These are phyloP conservation scores for Anthostomella pinea DNA, from an alignment of 2,329 filamentous ascomycete genomes.

Conservation along the genomic window DNA sequence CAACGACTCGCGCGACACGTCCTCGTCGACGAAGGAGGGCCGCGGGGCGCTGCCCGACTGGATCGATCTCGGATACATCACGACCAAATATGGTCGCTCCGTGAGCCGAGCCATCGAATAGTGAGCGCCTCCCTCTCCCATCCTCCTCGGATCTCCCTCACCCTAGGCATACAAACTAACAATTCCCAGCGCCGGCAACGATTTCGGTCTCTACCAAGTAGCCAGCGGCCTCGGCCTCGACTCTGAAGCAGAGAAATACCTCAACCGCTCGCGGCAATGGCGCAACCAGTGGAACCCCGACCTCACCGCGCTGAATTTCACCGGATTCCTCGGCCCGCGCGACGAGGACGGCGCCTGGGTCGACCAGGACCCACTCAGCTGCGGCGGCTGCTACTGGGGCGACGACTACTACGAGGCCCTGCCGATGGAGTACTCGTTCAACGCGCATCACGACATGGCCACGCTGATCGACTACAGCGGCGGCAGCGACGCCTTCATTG, in stretches of 20 bases:
- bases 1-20: conserved; percentile 52
- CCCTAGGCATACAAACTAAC: not conserved
- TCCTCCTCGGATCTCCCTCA: not conserved
- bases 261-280: conserved; percentile 65
- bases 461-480: conserved; percentile 53
- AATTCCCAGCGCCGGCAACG: conserved; percentile 53
- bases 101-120: conserved; percentile 67
- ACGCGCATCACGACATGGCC: conserved; percentile 63
- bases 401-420: conserved; percentile 60
- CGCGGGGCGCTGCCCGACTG: conserved; percentile 68
- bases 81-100: conserved; percentile 57
- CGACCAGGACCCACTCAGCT: conserved; percentile 54
- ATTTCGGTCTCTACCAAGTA: conserved; percentile 65
- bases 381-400: conserved; percentile 65
- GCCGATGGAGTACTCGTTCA: conserved; percentile 66
- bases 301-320: conserved; percentile 56
- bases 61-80: conserved; percentile 63
- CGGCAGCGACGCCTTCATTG: conserved; percentile 52
- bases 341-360: conserved; percentile 48
- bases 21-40: conserved; percentile 65
- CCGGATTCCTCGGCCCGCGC: conserved; percentile 64
- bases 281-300: conserved; percentile 67
- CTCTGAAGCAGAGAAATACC: conserved; percentile 54
- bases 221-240: conserved; percentile 54
- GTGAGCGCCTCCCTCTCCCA: conserved; percentile 23